Evolutionary conservation across 2,329 filamentous ascomycete species (phyloP), one percentile per base, ranked within the genome.

Genomic region (Drechslerella coelobrocha): DNA sequence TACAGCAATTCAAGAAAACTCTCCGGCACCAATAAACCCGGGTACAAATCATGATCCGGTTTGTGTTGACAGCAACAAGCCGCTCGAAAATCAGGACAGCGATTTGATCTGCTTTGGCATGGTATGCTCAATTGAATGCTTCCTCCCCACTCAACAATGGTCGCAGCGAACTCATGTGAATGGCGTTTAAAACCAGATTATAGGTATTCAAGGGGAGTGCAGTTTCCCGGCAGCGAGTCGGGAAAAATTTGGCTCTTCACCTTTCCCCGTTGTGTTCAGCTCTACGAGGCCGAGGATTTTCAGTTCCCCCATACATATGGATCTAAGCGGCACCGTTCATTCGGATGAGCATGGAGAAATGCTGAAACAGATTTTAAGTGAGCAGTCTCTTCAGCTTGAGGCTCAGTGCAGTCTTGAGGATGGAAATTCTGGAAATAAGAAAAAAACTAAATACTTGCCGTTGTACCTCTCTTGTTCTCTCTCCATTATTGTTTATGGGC

Each of bases 401-500:
- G 29, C 29, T 34, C 6, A 34, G 29, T 34, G 29, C 29, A 34
- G 29, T 12, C 12, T 34, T 34, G 12, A 34, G 29, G 29, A 34
- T 6, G 29, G 29, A 12, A 34, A 34, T 34, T 12, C 29, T 12
- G 29, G 29, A 34, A 34, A 12, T 34, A 34, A 34, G 29, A 34
- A 34, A 34, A 34, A 12, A 12, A 34, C 29, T 7, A 34, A 34
- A 34, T 34, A 34, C 29, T 34, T 34, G 29, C 29, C 29, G 7
- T 34, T 34, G 12, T 34, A 34, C 29, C 7, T 34, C 29, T 34
- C 29, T 34, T 55, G 21, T n/a, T 29, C 12, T n/a, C 10, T 37
- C 7, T 61, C 55, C 0, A 75, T 80, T 1, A 77, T 74, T 0
- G 31, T 81, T 0, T 80, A 78, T 41, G 79, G 79, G 0, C 76